phyloP scores from a whole-genome alignment of 2,329 filamentous ascomycete species.

The Berkeleyomyces rouxiae region DNA sequence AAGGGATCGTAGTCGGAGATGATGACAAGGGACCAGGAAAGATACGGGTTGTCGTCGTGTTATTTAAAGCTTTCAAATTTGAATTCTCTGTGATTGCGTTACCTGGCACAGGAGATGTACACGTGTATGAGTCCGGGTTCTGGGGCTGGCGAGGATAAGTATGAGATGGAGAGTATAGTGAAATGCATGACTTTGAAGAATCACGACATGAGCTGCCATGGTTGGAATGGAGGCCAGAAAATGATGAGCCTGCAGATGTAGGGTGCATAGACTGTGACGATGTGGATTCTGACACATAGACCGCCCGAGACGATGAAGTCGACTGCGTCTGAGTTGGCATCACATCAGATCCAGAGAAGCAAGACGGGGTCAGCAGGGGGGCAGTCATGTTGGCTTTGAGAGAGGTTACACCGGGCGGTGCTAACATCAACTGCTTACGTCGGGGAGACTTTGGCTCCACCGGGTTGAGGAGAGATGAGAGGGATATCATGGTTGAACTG shows the following conservation, averaged over 20 bases:
- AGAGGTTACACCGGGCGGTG: neutral
- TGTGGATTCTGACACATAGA: neutral
- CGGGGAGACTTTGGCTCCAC: slow-evolving; percentile 27
- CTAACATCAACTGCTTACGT: neutral
- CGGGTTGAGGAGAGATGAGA: slow-evolving; percentile 52
- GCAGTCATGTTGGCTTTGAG: neutral
- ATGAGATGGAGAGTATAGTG: neutral
- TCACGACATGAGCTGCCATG: neutral
- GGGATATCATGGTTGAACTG: slow-evolving; percentile 37
- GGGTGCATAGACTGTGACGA: neutral
- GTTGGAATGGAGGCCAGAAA: neutral
- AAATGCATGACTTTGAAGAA: neutral
- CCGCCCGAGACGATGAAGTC: neutral
- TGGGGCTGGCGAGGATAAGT: neutral
- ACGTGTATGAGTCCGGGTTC: neutral
- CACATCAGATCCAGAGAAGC: neutral
- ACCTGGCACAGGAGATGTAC: neutral
- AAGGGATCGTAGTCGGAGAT: slow-evolving; percentile 19
- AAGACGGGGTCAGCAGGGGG: neutral
- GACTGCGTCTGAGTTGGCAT: neutral
- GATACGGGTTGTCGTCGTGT: slow-evolving; percentile 18
- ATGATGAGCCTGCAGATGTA: neutral
- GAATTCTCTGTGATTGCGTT: neutral
- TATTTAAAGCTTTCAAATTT: neutral
- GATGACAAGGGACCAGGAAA: slow-evolving; percentile 26